Evolutionary conservation across 495 filamentous ascomycete species (phyloP), one percentile per base, ranked within the genome.

Genomic region (Neurospora discreta): DNA sequence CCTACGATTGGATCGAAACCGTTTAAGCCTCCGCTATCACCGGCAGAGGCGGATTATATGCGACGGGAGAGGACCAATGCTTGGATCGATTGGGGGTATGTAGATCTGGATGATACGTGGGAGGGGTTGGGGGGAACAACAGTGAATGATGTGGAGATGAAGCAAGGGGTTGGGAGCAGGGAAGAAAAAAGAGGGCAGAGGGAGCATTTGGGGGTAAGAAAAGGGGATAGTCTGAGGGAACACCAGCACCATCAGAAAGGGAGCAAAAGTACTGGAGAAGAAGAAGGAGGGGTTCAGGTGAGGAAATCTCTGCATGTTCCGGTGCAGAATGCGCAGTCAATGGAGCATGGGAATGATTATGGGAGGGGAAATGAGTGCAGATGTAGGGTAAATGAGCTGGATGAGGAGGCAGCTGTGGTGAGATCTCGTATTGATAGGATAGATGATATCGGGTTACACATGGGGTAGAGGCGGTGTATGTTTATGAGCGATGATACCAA

Each of bases 1-100:
- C 77, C 77, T 1, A 79, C 77, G 1, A 79, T 79, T 33, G 77
- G 77, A 1, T 73, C 72, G 3, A 38, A 69, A 46, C 73, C 75
- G 39, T 69, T 41, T 6, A 77, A 75, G 52, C 40, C 46, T 5
- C 58, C 69, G 5, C 5, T 73, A 18, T 68, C 42, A 11, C 70
- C 60, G 23, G 71, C 58, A 0, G 70, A 74, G 20, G 69, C 52
- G 6, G 43, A 38, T 20, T 68, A 67, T 11, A 72, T 40, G 30
- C 41, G 68, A 5, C 20, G 65, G 15, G 46, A 39, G 4, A 68
- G 71, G 11, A 42, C 44, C 16, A 42, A 43, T 43, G 38, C 46
- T n/a, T 68, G 73, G 70, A 42, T 46, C 44, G 36, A 58, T 30
- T 38, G 72, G 1, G 73, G 75, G 0, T 78, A 78, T 71, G 70